Base-by-base conservation (phyloP, 352 stramenopile genomes). In the Pythium graminicola region DNA sequence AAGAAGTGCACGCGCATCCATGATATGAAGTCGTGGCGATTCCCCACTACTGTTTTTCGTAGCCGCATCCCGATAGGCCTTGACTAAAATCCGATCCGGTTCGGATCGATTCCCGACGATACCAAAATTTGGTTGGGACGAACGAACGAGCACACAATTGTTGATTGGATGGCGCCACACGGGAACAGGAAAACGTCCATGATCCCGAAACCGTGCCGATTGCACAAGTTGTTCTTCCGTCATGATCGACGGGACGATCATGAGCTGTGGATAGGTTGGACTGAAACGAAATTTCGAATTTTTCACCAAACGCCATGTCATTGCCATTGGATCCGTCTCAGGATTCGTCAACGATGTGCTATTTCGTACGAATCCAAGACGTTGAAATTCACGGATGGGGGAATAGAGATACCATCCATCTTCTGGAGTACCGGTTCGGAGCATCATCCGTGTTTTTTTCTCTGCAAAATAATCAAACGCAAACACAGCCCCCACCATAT, bases 51-150 rank as follows among this genome's bases (percentile, higher is more conserved):
- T 86, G 52, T 81, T 92, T 50, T 77, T 85, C 58, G 87, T 87
- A 4, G 73, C 85, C 14, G 72, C 84, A 33, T 97, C 92, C 7
- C 92, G 76, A 64, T 93, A 86, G 33, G 76, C 77, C 42, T 79
- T 76, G 43, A 97, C 57, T 39, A 97, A 62, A 54, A 88, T 86
- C 45, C 97, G 91, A 67, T 99, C 96, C 1, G 87, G 77, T 16
- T 86, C 73, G 50, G 78, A 97, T 31, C 85, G 90, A 70, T 98
- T 97, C 20, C 93, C 92, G 33, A 92, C 83, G 55, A 99, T 84
- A n/a, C 96, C 96, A 29, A 98, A 96, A 62, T 98, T 98, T 3
- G 96, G 96, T 62, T 99, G 95, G 10, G 88, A 91, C 9, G 79
- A 97, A 32, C 96, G 80, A 60, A 90, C 97, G n/a, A 99, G 80